Evolutionary conservation across 192 early-diverging fungal species (phyloP).

Genomic region (Coemansia brasiliensis): DNA sequence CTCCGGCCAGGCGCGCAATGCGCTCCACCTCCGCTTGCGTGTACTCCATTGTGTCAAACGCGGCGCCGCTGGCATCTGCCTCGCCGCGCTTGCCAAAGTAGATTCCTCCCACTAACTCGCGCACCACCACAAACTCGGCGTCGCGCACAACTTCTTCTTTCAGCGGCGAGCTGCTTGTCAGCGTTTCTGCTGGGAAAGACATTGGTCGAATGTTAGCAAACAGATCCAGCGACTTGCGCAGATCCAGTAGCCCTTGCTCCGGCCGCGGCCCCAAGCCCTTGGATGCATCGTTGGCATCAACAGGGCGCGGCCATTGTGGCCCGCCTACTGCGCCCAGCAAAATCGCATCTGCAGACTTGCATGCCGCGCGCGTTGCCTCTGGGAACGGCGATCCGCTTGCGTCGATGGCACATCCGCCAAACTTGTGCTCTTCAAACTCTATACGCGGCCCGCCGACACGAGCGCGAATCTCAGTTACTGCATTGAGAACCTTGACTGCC

Average conservation of each 20-base stretch:
- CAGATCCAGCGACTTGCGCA: slow-evolving; percentile 90
- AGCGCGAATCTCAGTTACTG: slow-evolving; percentile 66
- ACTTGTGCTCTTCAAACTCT: slow-evolving; percentile 75
- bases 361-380: slow-evolving; percentile 75
- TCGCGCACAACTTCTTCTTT: slow-evolving; percentile 88
- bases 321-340: slow-evolving; percentile 97
- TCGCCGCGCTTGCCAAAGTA: slow-evolving; percentile 96
- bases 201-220: slow-evolving; percentile 98
- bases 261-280: slow-evolving; percentile 80
- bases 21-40: slow-evolving; percentile 87
- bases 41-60: slow-evolving; percentile 95
- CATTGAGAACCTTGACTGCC: slow-evolving; percentile 85
- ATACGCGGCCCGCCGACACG: slow-evolving; percentile 62
- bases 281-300: slow-evolving; percentile 64
- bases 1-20: slow-evolving; percentile 92
- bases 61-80: slow-evolving; percentile 76
- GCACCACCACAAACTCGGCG: slow-evolving; percentile 87
- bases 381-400: slow-evolving; percentile 86
- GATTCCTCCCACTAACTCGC: slow-evolving; percentile 96
- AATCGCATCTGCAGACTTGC: slow-evolving; percentile 84
- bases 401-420: slow-evolving; percentile 93
- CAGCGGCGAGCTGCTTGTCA: slow-evolving; percentile 83
- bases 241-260: slow-evolving; percentile 89
- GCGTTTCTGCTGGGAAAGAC: slow-evolving; percentile 81
- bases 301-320: slow-evolving; percentile 84